Percentiles rank a stretch among this genome's conserved stretches.
phyloP scores from a whole-genome alignment of 495 filamentous ascomycete genomes.

The Cercophora scortea region DNA sequence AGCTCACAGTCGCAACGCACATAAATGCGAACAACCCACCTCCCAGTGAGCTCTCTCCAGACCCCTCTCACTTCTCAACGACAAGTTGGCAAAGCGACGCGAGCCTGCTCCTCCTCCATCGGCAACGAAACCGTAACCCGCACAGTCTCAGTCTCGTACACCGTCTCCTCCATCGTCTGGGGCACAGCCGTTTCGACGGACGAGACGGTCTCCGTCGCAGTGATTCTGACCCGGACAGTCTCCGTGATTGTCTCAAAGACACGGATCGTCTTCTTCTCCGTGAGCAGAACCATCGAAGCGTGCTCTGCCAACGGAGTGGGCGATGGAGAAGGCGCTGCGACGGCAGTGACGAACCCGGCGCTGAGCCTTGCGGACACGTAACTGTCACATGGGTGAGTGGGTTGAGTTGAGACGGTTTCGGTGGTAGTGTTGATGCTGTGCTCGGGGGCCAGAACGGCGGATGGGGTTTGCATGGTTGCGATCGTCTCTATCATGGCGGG shows the following conservation, averaged over 20 bases:
- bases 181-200: conserved; percentile 14
- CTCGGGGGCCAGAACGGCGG: background rate
- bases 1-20: background rate
- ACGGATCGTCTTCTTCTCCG: conserved; percentile 24
- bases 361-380: background rate
- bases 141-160: conserved; percentile 22
- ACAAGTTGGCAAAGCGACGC: background rate
- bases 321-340: no score
- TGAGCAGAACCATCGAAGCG: conserved; percentile 1
- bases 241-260: conserved; percentile 33
- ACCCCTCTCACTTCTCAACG: background rate
- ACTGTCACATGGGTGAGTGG: conserved; percentile 7
- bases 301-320: background rate
- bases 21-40: background rate
- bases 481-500: no score
- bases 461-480: background rate
- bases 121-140: conserved; percentile 16
- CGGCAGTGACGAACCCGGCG: background rate
- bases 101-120: background rate
- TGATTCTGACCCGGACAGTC: conserved; percentile 26
- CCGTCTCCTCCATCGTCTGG: conserved; percentile 18
- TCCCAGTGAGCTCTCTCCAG: background rate
- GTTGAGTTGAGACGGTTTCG: background rate
- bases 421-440: background rate
- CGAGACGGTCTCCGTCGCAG: conserved; percentile 17